These are phyloP conservation scores for Pezicula rhizophila DNA, from an alignment of 2,329 filamentous ascomycete species.

Conservation along the genomic window DNA sequence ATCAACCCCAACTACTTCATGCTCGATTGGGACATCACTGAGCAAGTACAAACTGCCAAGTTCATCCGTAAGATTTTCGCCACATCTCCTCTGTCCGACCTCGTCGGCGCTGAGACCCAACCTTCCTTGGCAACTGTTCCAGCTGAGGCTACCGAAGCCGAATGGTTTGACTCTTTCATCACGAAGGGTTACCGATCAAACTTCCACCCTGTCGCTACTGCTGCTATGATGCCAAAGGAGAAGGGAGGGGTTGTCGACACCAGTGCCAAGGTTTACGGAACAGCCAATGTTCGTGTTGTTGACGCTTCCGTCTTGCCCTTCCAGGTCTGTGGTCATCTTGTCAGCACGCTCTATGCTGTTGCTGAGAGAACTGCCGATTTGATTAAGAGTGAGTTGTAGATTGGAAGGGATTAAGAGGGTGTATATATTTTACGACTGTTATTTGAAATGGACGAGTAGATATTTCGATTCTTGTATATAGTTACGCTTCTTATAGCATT, in stretches of 20 bases:
- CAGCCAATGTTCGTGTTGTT: conserved; percentile 68
- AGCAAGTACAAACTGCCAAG: conserved; percentile 29
- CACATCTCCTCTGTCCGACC: conserved; percentile 8
- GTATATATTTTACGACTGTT: too few species aligned
- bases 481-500: too few species aligned
- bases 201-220: conserved; percentile 8
- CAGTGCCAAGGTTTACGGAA: conserved; percentile 29
- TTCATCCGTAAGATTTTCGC: conserved; percentile 16
- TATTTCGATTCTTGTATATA: too few species aligned
- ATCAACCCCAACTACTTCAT: conserved; percentile 38
- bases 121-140: conserved; percentile 24
- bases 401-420: too few species aligned
- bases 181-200: conserved; percentile 4
- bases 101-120: conserved; percentile 9
- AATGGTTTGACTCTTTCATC: conserved; percentile 4
- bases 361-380: conserved; percentile 78
- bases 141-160: conserved; percentile 5
- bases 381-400: conserved; percentile 35
- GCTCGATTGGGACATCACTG: conserved; percentile 30
- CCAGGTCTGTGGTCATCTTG: conserved; percentile 78
- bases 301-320: conserved; percentile 82
- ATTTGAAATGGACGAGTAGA: too few species aligned
- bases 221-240: conserved; percentile 26
- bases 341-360: conserved; percentile 76
- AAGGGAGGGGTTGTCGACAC: conserved; percentile 29